Base-by-base conservation (phyloP, 2,329 filamentous ascomycete genomes). In the Botrytis deweyae region DNA sequence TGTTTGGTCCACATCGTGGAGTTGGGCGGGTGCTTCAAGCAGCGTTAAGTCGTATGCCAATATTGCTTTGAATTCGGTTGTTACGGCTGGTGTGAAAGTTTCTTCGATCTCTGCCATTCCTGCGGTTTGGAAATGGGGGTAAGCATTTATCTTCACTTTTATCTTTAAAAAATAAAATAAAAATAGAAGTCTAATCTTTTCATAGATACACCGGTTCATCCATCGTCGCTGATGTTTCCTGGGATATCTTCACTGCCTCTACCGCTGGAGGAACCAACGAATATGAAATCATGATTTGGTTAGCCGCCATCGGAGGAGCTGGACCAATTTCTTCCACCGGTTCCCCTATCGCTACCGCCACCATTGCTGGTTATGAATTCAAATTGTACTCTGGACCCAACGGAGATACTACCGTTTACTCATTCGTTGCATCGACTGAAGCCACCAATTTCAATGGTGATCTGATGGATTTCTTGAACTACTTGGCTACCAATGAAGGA, bases 221-320 rank as follows among this genome's bases (percentile, higher is more conserved):
- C 70, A 80, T 90, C 69, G 82, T 88, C 44, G 87, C 88, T 67
- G 85, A 91, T 78, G 89, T 91, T 16, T 84, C 88, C 18, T 91
- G 89, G 78, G 88, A 91, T 79, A 81, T 91, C 70, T 91, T 91
- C 82, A 89, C 88, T 25, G 82, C 83, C 14, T 78, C 81, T 40
- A 84, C 86, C 61, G 83, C 83, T 33, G 84, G 86, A 1, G 81
- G 82, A 49, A 84, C 83, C 62, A 80, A 85, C 33, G 83, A 88
- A 77, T 90, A 88, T 78, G 90, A 91, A 81, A 84, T 91, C 77
- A 92, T 92, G 89, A 85, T 92, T 76, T 92, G 90, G 89, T 82
- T 89, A 29, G 85, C 83, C 5, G 87, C 87, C 44, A 81, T 89
- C 55, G 88, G 87, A 42, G 86, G 86, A 69, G 88, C 87, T 2